phyloP scores from a whole-genome alignment of 768 basidiomycete species.

The Tylopilus felleus region DNA sequence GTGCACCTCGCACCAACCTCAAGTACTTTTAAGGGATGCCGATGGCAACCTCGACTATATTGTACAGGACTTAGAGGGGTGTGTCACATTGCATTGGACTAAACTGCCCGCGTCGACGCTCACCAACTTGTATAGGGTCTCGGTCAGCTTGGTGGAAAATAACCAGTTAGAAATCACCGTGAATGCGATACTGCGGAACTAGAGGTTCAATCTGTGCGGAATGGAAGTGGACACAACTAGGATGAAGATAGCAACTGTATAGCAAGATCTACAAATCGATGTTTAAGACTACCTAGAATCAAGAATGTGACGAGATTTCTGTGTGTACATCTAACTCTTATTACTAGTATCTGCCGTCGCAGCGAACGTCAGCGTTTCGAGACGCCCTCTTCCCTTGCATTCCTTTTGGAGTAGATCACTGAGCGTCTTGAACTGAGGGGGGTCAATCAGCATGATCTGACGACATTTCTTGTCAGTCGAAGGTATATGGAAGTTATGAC shows the following conservation, averaged over 20 bases:
- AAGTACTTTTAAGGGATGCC: conserved; percentile 43
- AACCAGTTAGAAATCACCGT: conserved; percentile 23
- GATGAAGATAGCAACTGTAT: background rate
- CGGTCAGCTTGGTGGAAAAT: conserved; percentile 14
- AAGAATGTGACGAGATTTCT: no score
- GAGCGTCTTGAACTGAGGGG: conserved; percentile 83
- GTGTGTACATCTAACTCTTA: conserved; percentile 8
- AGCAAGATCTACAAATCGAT: background rate
- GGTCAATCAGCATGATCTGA: conserved; percentile 90
- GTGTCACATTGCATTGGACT: conserved; percentile 18
- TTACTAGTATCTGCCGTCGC: conserved; percentile 50
- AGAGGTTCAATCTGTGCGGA: background rate
- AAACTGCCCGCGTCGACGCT: background rate
- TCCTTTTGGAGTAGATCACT: conserved; percentile 90
- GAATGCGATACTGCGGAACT: conserved; percentile 11
- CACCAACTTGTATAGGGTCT: conserved; percentile 13
- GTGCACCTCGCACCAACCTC: conserved; percentile 71
- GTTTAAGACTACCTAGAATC: background rate
- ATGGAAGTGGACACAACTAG: background rate
- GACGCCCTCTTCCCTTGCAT: conserved; percentile 79
- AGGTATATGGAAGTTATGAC: background rate
- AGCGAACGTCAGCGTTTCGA: conserved; percentile 79
- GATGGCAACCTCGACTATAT: conserved; percentile 54
- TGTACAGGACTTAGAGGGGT: conserved; percentile 67
- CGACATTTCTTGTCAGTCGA: conserved; percentile 10